Evolutionary conservation across 768 basidiomycete species (phyloP).

Genomic region (Lactarius akahatsu): DNA sequence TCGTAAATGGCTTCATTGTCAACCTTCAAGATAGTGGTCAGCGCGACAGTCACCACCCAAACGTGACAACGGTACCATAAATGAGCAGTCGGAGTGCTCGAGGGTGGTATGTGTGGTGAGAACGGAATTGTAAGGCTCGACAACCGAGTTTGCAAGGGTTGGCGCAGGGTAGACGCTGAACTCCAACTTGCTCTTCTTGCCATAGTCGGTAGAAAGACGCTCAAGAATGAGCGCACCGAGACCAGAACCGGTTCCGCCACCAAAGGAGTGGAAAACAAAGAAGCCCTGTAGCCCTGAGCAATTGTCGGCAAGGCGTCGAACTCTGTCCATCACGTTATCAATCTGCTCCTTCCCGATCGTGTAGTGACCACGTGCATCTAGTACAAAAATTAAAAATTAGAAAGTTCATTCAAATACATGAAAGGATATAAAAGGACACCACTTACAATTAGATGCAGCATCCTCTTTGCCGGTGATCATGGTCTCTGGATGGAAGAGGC

Average conservation of each 20-base stretch:
- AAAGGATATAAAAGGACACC: not conserved
- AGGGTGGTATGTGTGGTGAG: slow-evolving; percentile 98
- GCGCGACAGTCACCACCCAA: not conserved
- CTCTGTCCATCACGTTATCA: slow-evolving; percentile 94
- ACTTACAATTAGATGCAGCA: slow-evolving; percentile 96
- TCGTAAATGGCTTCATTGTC: slow-evolving; percentile 73
- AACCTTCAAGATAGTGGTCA: slow-evolving; percentile 31
- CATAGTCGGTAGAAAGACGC: slow-evolving; percentile 96
- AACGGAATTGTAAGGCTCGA: slow-evolving; percentile 98
- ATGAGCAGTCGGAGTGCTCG: slow-evolving; percentile 99
- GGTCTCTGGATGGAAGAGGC: slow-evolving; percentile 99
- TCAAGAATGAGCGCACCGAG: slow-evolving; percentile 98
- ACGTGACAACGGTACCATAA: slow-evolving; percentile 66
- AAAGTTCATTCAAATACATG: not conserved
- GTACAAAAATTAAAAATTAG: no score
- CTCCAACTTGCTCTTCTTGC: slow-evolving; percentile 99
- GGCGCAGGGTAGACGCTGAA: slow-evolving; percentile 98
- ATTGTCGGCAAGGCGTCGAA: slow-evolving; percentile 96
- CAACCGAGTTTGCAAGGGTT: slow-evolving; percentile 91
- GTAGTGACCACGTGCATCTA: slow-evolving; percentile 98
- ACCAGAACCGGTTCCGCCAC: slow-evolving; percentile 98
- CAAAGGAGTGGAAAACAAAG: slow-evolving; percentile 99
- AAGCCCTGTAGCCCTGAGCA: slow-evolving; percentile 98
- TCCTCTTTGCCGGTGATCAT: slow-evolving; percentile 99
- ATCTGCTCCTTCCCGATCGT: slow-evolving; percentile 99